Evolutionary conservation across 768 basidiomycete genomes (phyloP).

Genomic region (Floccularia luteovirens): DNA sequence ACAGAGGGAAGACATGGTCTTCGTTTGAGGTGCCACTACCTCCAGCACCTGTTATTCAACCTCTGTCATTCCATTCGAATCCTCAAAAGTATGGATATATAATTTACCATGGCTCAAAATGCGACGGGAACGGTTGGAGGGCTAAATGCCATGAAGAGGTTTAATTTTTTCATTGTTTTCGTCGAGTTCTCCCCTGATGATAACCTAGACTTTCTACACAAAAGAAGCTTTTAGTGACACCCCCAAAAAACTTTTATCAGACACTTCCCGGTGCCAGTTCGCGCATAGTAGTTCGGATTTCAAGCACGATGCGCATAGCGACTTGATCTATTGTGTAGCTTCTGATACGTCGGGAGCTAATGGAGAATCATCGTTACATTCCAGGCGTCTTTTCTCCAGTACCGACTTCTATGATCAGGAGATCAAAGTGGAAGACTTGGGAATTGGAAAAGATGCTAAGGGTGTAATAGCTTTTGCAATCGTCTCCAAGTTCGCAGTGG

Average conservation of each 20-base stretch:
- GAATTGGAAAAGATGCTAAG: conserved; percentile 75
- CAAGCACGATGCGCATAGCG: conserved; percentile 62
- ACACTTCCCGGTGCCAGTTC: conserved; percentile 79
- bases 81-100: conserved; percentile 63
- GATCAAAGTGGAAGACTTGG: conserved; percentile 72
- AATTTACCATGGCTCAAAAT: conserved; percentile 70
- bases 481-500: conserved; percentile 88
- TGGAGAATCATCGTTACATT: conserved; percentile 43
- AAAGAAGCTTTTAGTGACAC: conserved; percentile 69
- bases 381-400: conserved; percentile 73
- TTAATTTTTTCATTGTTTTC: conserved; percentile 12
- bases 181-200: conserved; percentile 5
- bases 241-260: conserved; percentile 50
- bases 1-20: conserved; percentile 86
- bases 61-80: conserved; percentile 86
- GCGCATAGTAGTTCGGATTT: conserved; percentile 84
- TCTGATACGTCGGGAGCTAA: conserved; percentile 54
- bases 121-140: conserved; percentile 47
- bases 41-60: conserved; percentile 50
- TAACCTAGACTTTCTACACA: conserved; percentile 78
- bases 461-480: conserved; percentile 93
- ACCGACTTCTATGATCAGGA: conserved; percentile 75
- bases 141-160: conserved; percentile 69
- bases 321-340: conserved; percentile 87
- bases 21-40: conserved; percentile 60